Evolutionary conservation across 805 yeast genomes (phyloP).

Genomic region (Pichia kluyveri): DNA sequence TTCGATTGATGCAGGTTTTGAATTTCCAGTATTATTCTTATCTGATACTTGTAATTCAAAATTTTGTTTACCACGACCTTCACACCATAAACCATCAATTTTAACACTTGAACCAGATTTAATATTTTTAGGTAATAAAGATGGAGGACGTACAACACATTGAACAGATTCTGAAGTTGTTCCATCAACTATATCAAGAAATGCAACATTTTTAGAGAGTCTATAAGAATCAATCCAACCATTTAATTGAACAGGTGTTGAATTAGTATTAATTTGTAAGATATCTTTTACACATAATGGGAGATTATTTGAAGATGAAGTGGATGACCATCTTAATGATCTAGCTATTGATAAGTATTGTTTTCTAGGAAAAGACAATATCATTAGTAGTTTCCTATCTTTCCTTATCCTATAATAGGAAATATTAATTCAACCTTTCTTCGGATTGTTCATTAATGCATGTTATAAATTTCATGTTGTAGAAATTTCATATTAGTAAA

Average conservation of each 20-base stretch:
- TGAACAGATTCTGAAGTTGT: constrained; percentile 44
- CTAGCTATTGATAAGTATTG: background rate
- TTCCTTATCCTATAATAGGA: too few species aligned
- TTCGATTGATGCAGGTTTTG: constrained; percentile 18
- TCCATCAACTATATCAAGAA: constrained; percentile 78
- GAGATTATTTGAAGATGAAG: background rate
- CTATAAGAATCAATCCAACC: constrained; percentile 79
- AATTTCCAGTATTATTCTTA: constrained; percentile 11
- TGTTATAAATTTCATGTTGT: too few species aligned
- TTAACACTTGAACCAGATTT: constrained; percentile 30
- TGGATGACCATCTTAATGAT: background rate
- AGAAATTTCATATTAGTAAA: too few species aligned
- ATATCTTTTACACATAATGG: constrained; percentile 27
- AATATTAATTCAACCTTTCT: too few species aligned
- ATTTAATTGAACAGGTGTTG: constrained; percentile 33
- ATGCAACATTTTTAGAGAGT: constrained; percentile 64
- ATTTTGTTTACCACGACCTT: constrained; percentile 41
- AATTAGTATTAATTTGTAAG: constrained; percentile 22
- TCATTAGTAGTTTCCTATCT: too few species aligned
- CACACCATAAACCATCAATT: constrained; percentile 27
- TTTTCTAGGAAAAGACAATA: too few species aligned
- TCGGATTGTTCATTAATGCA: too few species aligned
- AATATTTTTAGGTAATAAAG: constrained; percentile 22
- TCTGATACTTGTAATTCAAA: constrained; percentile 40
- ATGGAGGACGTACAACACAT: constrained; percentile 41